A percentile compares a stretch with the other conserved stretches of the same genome.
These are phyloP conservation scores for Populus nigra DNA, from an alignment of 345 rosid genomes.

Conservation along the genomic window DNA sequence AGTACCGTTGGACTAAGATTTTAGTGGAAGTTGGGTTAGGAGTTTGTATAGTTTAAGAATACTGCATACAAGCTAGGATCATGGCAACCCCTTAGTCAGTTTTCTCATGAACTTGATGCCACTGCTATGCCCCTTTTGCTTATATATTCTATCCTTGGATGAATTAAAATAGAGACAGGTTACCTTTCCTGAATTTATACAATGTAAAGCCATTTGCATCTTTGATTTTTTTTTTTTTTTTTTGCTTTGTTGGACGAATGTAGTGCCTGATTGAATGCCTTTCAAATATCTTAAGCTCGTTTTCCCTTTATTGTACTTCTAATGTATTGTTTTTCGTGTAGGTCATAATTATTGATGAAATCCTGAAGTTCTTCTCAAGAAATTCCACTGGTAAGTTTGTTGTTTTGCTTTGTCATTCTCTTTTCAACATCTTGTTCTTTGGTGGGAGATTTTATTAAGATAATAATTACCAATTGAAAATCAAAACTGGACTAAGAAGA, in stretches of 20 bases:
- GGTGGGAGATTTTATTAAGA: not conserved
- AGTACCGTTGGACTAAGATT: not conserved
- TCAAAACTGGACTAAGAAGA: not conserved
- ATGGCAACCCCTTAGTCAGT: not conserved
- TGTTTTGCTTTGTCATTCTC: not conserved
- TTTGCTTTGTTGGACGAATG: not conserved
- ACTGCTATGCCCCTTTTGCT: not conserved
- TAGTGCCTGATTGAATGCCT: not conserved
- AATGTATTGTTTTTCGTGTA: slow-evolving; percentile 25
- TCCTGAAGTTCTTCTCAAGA: slow-evolving; percentile 91
- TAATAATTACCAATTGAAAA: too few relatives aligned
- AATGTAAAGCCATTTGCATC: not conserved
- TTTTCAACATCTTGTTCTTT: not conserved
- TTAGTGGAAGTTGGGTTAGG: not conserved
- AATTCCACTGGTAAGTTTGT: slow-evolving; percentile 50
- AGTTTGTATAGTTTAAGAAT: not conserved
- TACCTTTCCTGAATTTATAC: not conserved
- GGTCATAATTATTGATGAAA: slow-evolving; percentile 92
- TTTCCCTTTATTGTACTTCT: not conserved
- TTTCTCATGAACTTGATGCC: not conserved
- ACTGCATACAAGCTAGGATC: not conserved
- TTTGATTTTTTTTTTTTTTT: not conserved
- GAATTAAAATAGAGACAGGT: not conserved
- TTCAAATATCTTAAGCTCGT: not conserved
- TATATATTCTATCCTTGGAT: not conserved